phyloP scores from a whole-genome alignment of 2,329 filamentous ascomycete genomes.

The Plectosphaerella sp. region DNA sequence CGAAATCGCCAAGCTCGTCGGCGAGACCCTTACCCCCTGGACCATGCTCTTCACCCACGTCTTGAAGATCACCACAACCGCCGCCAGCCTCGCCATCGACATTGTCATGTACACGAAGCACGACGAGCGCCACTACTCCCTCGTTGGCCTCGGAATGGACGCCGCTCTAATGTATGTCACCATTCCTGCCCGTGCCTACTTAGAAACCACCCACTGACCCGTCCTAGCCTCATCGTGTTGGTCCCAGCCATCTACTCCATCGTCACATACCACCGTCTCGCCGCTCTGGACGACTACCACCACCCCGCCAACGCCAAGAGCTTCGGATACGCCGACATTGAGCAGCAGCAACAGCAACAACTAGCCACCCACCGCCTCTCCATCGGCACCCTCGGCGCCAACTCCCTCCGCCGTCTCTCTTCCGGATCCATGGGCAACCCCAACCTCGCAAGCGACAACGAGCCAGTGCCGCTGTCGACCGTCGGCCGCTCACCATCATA shows the following conservation, averaged over 20 bases:
- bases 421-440: conserved; percentile 7
- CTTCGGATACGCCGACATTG: conserved; percentile 34
- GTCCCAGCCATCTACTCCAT: conserved; percentile 41
- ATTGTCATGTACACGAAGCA: conserved; percentile 43
- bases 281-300: conserved; percentile 45
- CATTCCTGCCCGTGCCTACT: not conserved
- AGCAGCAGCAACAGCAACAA: conserved; percentile 18
- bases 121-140: conserved; percentile 41
- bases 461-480: not conserved
- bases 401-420: conserved; percentile 12
- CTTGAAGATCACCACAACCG: conserved; percentile 42
- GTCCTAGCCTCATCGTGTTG: conserved; percentile 34
- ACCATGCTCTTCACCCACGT: conserved; percentile 47
- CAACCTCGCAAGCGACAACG: not conserved
- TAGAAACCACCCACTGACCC: not conserved
- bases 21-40: conserved; percentile 50
- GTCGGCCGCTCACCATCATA: conserved; percentile 4
- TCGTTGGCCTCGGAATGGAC: conserved; percentile 44
- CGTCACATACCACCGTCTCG: conserved; percentile 40
- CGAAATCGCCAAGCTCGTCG: conserved; percentile 40
- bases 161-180: conserved; percentile 40
- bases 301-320: conserved; percentile 44
- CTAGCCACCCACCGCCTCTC: conserved; percentile 8
- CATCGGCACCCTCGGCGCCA: conserved; percentile 8
- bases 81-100: conserved; percentile 45